These are phyloP conservation scores for Daedaleopsis nitida DNA, from an alignment of 768 basidiomycete genomes.

Conservation along the genomic window DNA sequence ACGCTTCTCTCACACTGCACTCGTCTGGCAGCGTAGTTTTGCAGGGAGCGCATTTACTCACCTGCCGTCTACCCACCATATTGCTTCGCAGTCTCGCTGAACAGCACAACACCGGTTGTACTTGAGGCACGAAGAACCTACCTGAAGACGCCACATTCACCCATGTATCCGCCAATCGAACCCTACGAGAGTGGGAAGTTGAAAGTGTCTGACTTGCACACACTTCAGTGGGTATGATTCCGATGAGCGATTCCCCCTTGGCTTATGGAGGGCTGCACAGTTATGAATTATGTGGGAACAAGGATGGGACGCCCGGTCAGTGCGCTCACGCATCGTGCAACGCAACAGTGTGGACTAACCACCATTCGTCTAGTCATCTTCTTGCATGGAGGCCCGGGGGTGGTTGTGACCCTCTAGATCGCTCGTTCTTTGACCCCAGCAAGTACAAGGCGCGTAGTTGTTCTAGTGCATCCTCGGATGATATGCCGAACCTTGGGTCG, in stretches of 20 bases:
- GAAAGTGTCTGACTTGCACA: slow-evolving; percentile 75
- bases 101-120: no score
- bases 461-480: not conserved
- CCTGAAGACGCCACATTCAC: not conserved
- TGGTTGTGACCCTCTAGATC: slow-evolving; percentile 66
- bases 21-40: not conserved
- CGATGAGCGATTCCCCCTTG: not conserved
- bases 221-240: slow-evolving; percentile 62
- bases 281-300: slow-evolving; percentile 82
- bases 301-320: slow-evolving; percentile 72
- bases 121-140: not conserved
- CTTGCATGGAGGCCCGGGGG: slow-evolving; percentile 88
- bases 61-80: not conserved
- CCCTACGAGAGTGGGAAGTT: slow-evolving; percentile 67
- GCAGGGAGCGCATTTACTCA: no score
- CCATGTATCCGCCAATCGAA: slow-evolving; percentile 69
- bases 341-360: not conserved
- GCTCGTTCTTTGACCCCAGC: slow-evolving; percentile 78
- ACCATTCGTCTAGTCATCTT: slow-evolving; percentile 59
- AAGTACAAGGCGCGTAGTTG: slow-evolving; percentile 69
- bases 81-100: no score
- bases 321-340: not conserved
- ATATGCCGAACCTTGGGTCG: not conserved
- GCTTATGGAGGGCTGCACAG: slow-evolving; percentile 38
- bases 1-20: not conserved